These are phyloP conservation scores for Candida cerambycidarum DNA, from an alignment of 805 yeast genomes.

Conservation along the genomic window DNA sequence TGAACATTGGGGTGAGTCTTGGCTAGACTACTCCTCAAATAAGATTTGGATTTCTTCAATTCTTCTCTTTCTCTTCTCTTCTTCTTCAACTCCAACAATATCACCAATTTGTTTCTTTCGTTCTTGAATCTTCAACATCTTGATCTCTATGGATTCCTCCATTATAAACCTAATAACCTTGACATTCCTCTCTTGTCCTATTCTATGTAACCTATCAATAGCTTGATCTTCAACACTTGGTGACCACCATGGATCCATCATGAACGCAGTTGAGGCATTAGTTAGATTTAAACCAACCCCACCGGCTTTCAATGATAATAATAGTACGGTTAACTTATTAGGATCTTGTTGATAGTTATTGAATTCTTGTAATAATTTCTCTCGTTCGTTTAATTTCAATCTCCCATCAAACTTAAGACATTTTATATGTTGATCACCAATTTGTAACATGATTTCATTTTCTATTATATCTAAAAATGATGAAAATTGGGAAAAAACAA, in stretches of 20 bases:
- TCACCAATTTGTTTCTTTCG: slow-evolving; percentile 80
- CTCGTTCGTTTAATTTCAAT: slow-evolving; percentile 63
- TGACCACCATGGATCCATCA: slow-evolving; percentile 99
- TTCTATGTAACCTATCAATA: slow-evolving; percentile 84
- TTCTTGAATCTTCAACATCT: slow-evolving; percentile 86
- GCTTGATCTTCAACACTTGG: slow-evolving; percentile 91
- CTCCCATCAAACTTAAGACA: slow-evolving; percentile 83
- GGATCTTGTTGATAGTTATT: slow-evolving; percentile 25
- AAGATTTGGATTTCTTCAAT: slow-evolving; percentile 71
- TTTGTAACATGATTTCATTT: slow-evolving; percentile 47
- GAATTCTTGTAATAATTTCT: slow-evolving; percentile 59
- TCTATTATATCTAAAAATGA: slow-evolving; percentile 76
- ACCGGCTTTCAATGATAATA: slow-evolving; percentile 85
- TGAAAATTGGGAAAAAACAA: slow-evolving; percentile 90
- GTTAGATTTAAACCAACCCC: slow-evolving; percentile 92
- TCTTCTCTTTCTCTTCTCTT: slow-evolving; percentile 65
- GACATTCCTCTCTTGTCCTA: slow-evolving; percentile 78
- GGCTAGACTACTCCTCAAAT: slow-evolving; percentile 48
- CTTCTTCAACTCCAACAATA: slow-evolving; percentile 73
- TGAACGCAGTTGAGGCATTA: slow-evolving; percentile 76
- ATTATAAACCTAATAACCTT: slow-evolving; percentile 78
- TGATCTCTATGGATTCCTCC: slow-evolving; percentile 79
- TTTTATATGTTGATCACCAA: slow-evolving; percentile 42
- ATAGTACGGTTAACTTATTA: slow-evolving; percentile 47
- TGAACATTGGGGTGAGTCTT: too few species aligned